Percentiles rank a stretch among this genome's conserved stretches.
These are phyloP conservation scores for Ramaria rubella DNA, from an alignment of 768 basidiomycete species.

Conservation along the genomic window DNA sequence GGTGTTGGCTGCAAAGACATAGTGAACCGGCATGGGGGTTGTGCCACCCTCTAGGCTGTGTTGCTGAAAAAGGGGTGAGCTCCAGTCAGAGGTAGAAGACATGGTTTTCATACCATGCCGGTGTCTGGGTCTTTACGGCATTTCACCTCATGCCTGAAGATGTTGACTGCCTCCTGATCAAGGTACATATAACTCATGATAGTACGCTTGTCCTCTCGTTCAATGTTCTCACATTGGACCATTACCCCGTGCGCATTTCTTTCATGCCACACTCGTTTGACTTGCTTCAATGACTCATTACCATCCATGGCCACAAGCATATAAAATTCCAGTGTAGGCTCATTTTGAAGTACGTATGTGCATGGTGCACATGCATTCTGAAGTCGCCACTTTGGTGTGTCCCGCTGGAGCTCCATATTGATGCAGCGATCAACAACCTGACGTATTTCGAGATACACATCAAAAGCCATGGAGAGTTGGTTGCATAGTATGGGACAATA, in stretches of 20 bases:
- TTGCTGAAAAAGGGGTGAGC: conserved; percentile 16
- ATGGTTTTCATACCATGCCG: not conserved
- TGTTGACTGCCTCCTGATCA: conserved; percentile 20
- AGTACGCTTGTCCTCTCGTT: not conserved
- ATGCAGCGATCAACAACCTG: conserved; percentile 18
- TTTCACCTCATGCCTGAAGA: conserved; percentile 27
- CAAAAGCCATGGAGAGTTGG: conserved; percentile 28
- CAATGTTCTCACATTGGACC: conserved; percentile 6
- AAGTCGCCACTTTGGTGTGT: conserved; percentile 27
- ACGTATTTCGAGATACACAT: conserved; percentile 29
- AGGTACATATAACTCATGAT: conserved; percentile 24
- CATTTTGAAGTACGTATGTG: conserved; percentile 28
- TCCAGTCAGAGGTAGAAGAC: not conserved
- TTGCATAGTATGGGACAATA: conserved; percentile 20
- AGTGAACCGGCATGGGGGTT: conserved; percentile 14
- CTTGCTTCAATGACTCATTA: conserved; percentile 29
- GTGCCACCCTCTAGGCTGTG: conserved; percentile 17
- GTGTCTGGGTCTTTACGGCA: not conserved
- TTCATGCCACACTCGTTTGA: conserved; percentile 18
- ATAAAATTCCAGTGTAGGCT: conserved; percentile 21
- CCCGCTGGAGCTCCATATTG: conserved; percentile 20
- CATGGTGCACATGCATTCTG: conserved; percentile 33
- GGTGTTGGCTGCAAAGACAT: not conserved
- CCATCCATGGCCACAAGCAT: conserved; percentile 28
- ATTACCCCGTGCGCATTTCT: conserved; percentile 16